Evolutionary conservation across 257 asterid species (phyloP), one percentile per base, ranked within the genome.

Genomic region (Solanum lycopersicoides): DNA sequence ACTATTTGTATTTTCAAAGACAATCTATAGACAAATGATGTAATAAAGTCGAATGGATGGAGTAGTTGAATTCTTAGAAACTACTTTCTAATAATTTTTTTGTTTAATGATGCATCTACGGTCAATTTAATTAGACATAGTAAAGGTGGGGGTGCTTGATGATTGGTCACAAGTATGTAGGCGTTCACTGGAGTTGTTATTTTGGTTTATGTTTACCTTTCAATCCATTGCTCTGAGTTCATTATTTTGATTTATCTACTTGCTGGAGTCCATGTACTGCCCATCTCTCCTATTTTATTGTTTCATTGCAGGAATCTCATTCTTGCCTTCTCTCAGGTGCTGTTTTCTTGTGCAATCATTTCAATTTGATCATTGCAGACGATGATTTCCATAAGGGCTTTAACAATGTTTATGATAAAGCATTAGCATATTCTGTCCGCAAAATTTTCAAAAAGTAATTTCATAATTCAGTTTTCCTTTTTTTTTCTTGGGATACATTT

Each of bases 381-480:
- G 99, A 97, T 91, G 99, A 95, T 87, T 95, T 97, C 86, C 98
- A 90, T 86, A 95, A 97, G 92, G 98, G 99, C 92, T 97, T 97
- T 90, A 95, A 95, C 93, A 94, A 88, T 82, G 89, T 97, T 86
- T 97, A 95, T 91, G 98, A 95, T 95, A 95, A 91, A 93, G 96
- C 99, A 87, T 95, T 97, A 53, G 95, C 98, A 72, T 94, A 92
- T 87, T 56, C 96, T 45, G 96, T 97, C 86, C 16, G 98, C 94
- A 97, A 90, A 90, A 95, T 92, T 89, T 97, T 97, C 89, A 92
- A 88, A 89, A 94, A 93, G 98, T 97, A 89, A 89, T 88, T 45
- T 35, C 84, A 65, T 18, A 88, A 86, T 82, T 83, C 60, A 47
- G 71, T 16, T 71, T 80, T 65, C 30, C 77, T 59, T 92, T 37